Percentiles rank a stretch among this genome's conserved stretches.
Evolutionary conservation across 495 filamentous ascomycete genomes (phyloP).

Genomic region (Podospora pseudopauciseta): DNA sequence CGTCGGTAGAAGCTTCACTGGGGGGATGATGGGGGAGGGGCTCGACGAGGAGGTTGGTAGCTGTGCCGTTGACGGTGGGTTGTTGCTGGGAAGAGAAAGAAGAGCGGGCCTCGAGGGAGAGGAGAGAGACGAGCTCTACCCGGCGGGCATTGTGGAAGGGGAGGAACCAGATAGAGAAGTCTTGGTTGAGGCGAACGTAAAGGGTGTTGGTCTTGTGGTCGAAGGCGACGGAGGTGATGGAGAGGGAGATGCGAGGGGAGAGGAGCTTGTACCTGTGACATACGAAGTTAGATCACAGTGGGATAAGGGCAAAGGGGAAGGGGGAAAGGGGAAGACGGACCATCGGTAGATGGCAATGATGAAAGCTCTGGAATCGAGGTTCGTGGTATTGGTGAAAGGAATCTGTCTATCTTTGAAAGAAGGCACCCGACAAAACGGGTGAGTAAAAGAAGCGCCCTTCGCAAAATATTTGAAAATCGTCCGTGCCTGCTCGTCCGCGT

Average conservation of each 20-base stretch:
- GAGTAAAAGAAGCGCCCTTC: constrained; percentile 63
- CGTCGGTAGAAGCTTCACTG: background rate
- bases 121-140: constrained; percentile 69
- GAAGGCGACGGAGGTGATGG: constrained; percentile 61
- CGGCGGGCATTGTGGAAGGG: constrained; percentile 62
- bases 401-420: constrained; percentile 44
- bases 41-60: background rate
- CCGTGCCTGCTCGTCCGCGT: constrained; percentile 57
- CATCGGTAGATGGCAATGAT: constrained; percentile 73
- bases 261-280: constrained; percentile 62
- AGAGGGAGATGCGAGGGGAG: constrained; percentile 66
- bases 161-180: constrained; percentile 72
- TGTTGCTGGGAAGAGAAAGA: constrained; percentile 14
- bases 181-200: constrained; percentile 66
- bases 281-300: background rate
- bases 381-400: constrained; percentile 41
- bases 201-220: constrained; percentile 61
- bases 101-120: constrained; percentile 51
- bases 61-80: background rate
- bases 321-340: constrained; percentile 35
- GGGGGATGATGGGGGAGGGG: background rate
- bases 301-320: no score
- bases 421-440: constrained; percentile 76
- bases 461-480: constrained; percentile 69
- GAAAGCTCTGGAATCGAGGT: constrained; percentile 54